Evolutionary conservation across 2,329 filamentous ascomycete species (phyloP).

Genomic region (Penicillium sp.): DNA sequence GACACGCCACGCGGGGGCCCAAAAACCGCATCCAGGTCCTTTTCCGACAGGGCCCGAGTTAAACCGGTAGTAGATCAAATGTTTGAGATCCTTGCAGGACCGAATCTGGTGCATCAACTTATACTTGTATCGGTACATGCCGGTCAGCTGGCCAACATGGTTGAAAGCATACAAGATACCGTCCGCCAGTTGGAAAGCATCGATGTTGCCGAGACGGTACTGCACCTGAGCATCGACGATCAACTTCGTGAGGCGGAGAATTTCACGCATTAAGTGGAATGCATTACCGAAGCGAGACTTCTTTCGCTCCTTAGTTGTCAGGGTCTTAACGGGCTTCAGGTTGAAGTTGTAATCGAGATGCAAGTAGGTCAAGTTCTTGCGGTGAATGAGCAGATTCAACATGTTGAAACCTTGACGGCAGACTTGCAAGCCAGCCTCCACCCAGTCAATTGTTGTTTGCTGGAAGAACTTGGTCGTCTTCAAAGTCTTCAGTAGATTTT

Average conservation of each 20-base stretch:
- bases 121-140: constrained; percentile 99
- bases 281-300: constrained; percentile 99
- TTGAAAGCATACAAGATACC: constrained; percentile 99
- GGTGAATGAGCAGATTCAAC: constrained; percentile 95
- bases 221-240: constrained; percentile 99
- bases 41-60: constrained; percentile 97
- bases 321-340: constrained; percentile 95
- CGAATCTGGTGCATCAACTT: constrained; percentile 99
- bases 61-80: constrained; percentile 98
- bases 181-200: constrained; percentile 97
- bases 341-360: constrained; percentile 99
- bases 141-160: constrained; percentile 95
- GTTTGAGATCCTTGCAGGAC: constrained; percentile 98
- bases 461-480: constrained; percentile 99
- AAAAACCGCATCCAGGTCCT: constrained; percentile 97
- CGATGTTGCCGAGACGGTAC: constrained; percentile 95
- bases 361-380: constrained; percentile 97
- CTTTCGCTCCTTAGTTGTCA: constrained; percentile 98
- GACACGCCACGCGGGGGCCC: constrained; percentile 97
- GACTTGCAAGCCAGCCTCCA: constrained; percentile 96
- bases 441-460: constrained; percentile 98
- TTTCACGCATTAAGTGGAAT: constrained; percentile 98
- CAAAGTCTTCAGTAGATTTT: constrained; percentile 83
- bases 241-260: constrained; percentile 90
- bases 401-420: constrained; percentile 99